These are phyloP conservation scores for Trichopus zeylanicus DNA, from an alignment of 116 monocot species.

Conservation along the genomic window DNA sequence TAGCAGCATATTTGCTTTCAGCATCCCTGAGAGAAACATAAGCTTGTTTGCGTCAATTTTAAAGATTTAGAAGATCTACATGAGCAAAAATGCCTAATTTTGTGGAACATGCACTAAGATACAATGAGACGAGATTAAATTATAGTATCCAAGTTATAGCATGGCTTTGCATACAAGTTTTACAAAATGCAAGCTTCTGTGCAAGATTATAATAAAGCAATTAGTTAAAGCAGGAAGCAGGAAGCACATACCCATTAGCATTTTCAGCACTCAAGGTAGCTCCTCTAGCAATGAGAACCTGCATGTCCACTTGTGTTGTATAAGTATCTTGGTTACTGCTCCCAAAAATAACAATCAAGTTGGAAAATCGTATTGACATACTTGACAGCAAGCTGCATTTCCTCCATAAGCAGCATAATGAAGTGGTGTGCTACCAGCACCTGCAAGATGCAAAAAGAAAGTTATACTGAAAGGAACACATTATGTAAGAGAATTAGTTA, in stretches of 20 bases:
- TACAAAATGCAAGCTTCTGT: no score
- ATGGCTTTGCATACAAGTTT: no score
- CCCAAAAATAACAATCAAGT: background rate
- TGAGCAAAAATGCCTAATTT: no score
- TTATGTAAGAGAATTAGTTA: background rate
- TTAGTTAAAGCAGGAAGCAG: no score
- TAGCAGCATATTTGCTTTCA: no score
- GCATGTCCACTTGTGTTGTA: slow-evolving; percentile 8
- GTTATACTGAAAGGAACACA: background rate
- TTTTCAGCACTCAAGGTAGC: slow-evolving; percentile 68
- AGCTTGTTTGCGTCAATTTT: no score
- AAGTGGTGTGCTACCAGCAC: slow-evolving; percentile 85
- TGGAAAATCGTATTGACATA: slow-evolving; percentile 19
- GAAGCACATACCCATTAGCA: slow-evolving; percentile 68
- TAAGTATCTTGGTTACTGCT: background rate
- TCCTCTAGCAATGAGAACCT: slow-evolving; percentile 88
- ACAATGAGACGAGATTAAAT: no score
- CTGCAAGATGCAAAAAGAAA: slow-evolving; percentile 22
- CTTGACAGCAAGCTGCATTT: slow-evolving; percentile 88
- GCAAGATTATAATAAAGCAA: background rate
- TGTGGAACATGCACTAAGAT: no score
- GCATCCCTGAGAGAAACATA: no score
- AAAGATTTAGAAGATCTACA: no score
- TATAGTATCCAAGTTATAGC: no score
- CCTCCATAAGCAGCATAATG: slow-evolving; percentile 99